Conservation (phyloP, 2,329 filamentous ascomycete species). For the Diaporthe citriasiana region DNA sequence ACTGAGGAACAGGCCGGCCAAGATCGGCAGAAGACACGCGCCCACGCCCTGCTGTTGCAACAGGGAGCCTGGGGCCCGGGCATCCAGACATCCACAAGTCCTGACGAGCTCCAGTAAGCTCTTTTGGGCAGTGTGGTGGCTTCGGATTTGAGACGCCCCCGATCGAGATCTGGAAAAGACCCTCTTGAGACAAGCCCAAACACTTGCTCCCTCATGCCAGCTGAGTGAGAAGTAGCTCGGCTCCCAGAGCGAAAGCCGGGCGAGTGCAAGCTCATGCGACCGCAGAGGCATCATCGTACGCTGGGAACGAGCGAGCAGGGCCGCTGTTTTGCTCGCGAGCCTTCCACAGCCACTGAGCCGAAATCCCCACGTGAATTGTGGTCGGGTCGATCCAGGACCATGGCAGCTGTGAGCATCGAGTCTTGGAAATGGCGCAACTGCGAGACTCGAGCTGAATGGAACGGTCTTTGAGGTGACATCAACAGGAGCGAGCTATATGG, state of each 20-base stretch:
- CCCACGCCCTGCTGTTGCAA: conserved; percentile 19
- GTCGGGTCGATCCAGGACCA: background rate
- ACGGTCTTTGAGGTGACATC: background rate
- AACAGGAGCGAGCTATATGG: conserved; percentile 17
- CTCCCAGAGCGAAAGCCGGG: background rate
- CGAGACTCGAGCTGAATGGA: background rate
- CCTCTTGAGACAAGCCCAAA: conserved; percentile 23
- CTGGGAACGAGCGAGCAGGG: background rate
- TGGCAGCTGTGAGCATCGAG: background rate
- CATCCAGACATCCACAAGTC: conserved; percentile 4
- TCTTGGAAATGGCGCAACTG: background rate
- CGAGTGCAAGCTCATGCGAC: conserved; percentile 11
- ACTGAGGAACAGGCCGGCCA: conserved; percentile 17
- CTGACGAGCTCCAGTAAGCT: conserved; percentile 16
- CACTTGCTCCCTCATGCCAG: background rate
- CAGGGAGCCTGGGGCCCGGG: background rate
- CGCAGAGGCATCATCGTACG: background rate
- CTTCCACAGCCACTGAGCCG: too few species aligned
- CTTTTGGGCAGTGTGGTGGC: conserved; percentile 5
- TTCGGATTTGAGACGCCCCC: background rate
- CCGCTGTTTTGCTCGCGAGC: background rate
- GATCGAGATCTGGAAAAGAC: conserved; percentile 17
- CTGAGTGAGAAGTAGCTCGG: background rate
- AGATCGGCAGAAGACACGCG: conserved; percentile 22
- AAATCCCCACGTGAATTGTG: too few species aligned